Evolutionary conservation across 345 rosid species (phyloP).

Genomic region (Melastoma malabathricum): DNA sequence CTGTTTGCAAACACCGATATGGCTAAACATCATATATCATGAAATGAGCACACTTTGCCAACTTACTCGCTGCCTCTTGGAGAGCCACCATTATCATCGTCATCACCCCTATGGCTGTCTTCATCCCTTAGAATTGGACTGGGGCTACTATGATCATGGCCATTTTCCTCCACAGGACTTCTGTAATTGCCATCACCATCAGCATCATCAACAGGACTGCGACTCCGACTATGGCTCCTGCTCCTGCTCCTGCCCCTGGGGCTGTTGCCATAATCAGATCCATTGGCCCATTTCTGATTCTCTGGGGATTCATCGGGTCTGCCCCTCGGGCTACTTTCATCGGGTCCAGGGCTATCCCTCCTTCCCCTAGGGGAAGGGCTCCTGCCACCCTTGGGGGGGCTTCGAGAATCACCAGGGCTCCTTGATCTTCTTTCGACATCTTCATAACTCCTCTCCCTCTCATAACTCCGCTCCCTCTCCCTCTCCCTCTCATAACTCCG

Average conservation of each 20-base stretch:
- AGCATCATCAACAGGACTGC: slow-evolving; percentile 19
- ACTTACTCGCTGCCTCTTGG: slow-evolving; percentile 30
- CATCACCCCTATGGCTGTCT: slow-evolving; percentile 32
- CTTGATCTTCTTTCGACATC: slow-evolving; percentile 22
- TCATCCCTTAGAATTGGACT: slow-evolving; percentile 23
- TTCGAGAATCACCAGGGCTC: slow-evolving; percentile 25
- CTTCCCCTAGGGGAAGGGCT: slow-evolving; percentile 30
- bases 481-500: slow-evolving; percentile 37
- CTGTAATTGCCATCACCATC: slow-evolving; percentile 24
- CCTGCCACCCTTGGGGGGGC: slow-evolving; percentile 10
- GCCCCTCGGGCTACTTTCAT: slow-evolving; percentile 21
- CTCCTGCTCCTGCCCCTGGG: slow-evolving; percentile 38
- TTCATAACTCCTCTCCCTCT: slow-evolving; percentile 32
- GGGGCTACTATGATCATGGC: slow-evolving; percentile 36
- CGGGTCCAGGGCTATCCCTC: slow-evolving; percentile 43
- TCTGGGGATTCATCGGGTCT: slow-evolving; percentile 31
- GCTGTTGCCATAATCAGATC: slow-evolving; percentile 41
- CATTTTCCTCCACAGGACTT: slow-evolving; percentile 48
- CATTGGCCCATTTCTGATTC: slow-evolving; percentile 23
- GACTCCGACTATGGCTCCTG: slow-evolving; percentile 38
- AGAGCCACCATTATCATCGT: slow-evolving; percentile 17
- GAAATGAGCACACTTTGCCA: slow-evolving; percentile 1
- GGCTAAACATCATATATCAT: too few species aligned
- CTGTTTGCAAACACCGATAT: too few species aligned
- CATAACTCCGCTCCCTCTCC: neutral